These are phyloP conservation scores for Chrysochromulina parva DNA, from an alignment of 78 protist genomes.

Conservation along the genomic window DNA sequence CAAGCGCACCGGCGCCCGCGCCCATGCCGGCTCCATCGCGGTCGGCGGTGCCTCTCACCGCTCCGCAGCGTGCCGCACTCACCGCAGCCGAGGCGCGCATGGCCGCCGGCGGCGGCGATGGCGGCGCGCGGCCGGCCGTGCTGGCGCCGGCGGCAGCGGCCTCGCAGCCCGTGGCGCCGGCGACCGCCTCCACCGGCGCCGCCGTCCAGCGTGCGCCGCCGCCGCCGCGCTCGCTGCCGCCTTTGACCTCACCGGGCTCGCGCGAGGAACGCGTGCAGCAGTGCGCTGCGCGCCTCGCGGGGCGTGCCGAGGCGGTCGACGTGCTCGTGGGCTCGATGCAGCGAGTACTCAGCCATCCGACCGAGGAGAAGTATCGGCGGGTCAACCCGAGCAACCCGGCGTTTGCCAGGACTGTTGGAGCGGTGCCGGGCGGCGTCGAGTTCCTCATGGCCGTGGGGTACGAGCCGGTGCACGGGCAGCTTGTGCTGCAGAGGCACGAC, in stretches of 20 bases:
- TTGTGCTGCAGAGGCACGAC: not conserved
- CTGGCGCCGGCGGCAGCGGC: not conserved
- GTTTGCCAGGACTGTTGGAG: not conserved
- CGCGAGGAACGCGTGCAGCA: not conserved
- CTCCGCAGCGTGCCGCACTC: not conserved
- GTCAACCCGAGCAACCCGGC: not conserved
- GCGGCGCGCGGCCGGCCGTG: not conserved
- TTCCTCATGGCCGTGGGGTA: not conserved
- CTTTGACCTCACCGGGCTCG: not conserved
- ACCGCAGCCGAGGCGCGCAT: not conserved
- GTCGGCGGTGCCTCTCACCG: not conserved
- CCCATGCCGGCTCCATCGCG: no score
- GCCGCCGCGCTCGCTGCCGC: slow-evolving; percentile 4
- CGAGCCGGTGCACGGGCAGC: not conserved
- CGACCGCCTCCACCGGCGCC: not conserved
- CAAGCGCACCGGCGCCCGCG: no score
- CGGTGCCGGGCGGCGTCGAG: not conserved
- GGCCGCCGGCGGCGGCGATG: not conserved
- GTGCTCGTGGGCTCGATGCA: not conserved
- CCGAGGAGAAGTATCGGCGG: not conserved
- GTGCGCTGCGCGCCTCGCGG: not conserved
- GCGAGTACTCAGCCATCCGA: not conserved
- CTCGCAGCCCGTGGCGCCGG: no score
- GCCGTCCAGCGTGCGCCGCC: not conserved
- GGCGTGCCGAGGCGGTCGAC: not conserved